A percentile compares a stretch with the other conserved stretches of the same genome.
Evolutionary conservation across 2,329 filamentous ascomycete genomes (phyloP).

Genomic region (Fusarium mangiferae): DNA sequence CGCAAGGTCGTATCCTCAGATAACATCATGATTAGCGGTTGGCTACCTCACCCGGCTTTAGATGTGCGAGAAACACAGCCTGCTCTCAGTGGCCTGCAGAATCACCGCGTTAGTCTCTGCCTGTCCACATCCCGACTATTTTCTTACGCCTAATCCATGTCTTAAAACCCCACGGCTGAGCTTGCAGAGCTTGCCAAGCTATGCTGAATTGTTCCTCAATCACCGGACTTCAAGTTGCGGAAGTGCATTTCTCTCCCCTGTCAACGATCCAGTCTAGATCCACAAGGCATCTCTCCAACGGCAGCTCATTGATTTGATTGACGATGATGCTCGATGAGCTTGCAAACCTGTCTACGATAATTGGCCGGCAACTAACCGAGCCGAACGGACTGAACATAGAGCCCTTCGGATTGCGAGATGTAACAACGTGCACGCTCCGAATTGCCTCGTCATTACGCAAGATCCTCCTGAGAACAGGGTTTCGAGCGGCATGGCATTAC

Average conservation of each 20-base stretch:
- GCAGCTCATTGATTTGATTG: constrained; percentile 16
- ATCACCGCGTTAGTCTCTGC: neutral
- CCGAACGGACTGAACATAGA: constrained; percentile 72
- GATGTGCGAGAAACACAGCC: constrained; percentile 34
- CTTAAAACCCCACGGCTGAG: constrained; percentile 2
- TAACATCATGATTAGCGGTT: constrained; percentile 7
- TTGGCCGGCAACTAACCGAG: constrained; percentile 65
- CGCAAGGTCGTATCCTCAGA: constrained; percentile 2
- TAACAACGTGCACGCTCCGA: constrained; percentile 68
- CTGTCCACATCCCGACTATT: constrained; percentile 9
- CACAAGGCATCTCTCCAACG: constrained; percentile 22
- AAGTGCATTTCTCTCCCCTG: constrained; percentile 14
- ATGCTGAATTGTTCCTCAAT: constrained; percentile 1
- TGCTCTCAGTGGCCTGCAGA: neutral
- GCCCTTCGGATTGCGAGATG: constrained; percentile 72
- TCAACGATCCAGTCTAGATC: constrained; percentile 15
- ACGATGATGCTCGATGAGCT: neutral
- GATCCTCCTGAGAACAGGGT: constrained; percentile 63
- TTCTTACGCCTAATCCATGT: constrained; percentile 15
- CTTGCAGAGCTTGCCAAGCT: neutral
- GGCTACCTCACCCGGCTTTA: constrained; percentile 29
- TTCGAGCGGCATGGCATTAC: neutral
- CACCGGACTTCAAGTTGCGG: constrained; percentile 37
- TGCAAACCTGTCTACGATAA: constrained; percentile 46
- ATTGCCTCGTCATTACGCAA: constrained; percentile 67